Evolutionary conservation across 2,329 filamentous ascomycete genomes (phyloP).

Genomic region (Didymella pomorum): DNA sequence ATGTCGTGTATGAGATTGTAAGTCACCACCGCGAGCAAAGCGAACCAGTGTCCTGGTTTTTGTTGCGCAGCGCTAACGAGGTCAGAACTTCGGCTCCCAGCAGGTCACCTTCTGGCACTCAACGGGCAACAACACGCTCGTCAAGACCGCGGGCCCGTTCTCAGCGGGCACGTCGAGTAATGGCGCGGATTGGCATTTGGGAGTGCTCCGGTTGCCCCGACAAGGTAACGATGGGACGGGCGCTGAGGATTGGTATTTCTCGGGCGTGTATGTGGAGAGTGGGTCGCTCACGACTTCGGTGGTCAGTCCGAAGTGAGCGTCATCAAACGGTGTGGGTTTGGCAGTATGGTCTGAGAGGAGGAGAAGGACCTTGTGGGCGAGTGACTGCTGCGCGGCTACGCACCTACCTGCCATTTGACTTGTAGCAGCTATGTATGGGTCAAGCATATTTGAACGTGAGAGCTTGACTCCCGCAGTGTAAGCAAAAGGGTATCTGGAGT

Average conservation of each 20-base stretch:
- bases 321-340: no score
- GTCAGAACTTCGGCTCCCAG: conserved; percentile 65
- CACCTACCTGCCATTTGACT: no score
- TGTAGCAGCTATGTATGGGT: no score
- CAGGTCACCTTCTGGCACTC: conserved; percentile 76
- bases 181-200: conserved; percentile 76
- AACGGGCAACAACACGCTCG: conserved; percentile 65
- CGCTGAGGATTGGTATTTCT: conserved; percentile 74
- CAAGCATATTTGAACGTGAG: background rate
- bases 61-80: conserved; percentile 23
- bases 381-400: no score
- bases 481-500: conserved; percentile 4
- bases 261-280: conserved; percentile 73
- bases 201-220: conserved; percentile 70
- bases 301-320: conserved; percentile 32
- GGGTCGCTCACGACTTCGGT: conserved; percentile 54
- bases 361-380: no score
- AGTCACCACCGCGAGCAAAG: no score
- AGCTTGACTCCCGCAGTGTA: conserved; percentile 1
- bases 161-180: conserved; percentile 69
- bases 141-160: conserved; percentile 67
- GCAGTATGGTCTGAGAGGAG: no score
- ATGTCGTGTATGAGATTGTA: conserved; percentile 75
- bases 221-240: conserved; percentile 61
- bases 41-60: no score